A percentile compares a stretch with the other conserved stretches of the same genome.
These are phyloP conservation scores for Colletotrichum scovillei DNA, from an alignment of 2,329 filamentous ascomycete genomes.

Conservation along the genomic window DNA sequence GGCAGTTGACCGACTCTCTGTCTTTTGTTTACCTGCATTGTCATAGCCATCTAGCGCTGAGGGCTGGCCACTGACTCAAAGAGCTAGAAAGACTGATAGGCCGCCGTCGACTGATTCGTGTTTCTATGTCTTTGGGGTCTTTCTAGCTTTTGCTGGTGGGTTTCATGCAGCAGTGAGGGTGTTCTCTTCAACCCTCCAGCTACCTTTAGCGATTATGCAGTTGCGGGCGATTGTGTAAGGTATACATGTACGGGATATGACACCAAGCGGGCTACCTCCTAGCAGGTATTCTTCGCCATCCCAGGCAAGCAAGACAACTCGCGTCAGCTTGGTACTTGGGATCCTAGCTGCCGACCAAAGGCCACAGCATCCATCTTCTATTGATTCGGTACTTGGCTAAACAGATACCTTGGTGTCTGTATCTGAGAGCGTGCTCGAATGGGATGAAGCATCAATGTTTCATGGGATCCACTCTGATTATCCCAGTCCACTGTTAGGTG, in stretches of 20 bases:
- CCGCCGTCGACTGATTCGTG: slow-evolving; percentile 28
- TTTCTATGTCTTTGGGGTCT: background rate
- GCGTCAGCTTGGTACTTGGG: background rate
- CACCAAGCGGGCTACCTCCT: background rate
- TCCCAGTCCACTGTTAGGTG: background rate
- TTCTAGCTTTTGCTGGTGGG: slow-evolving; percentile 30
- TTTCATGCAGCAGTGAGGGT: slow-evolving; percentile 34
- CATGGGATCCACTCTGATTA: slow-evolving; percentile 6
- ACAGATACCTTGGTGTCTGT: background rate
- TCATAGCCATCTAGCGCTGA: slow-evolving; percentile 6
- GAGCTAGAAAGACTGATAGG: slow-evolving; percentile 17
- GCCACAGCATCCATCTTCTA: background rate
- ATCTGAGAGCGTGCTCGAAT: background rate
- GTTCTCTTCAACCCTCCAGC: slow-evolving; percentile 12
- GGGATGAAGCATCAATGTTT: slow-evolving; percentile 32
- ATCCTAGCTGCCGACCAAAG: background rate
- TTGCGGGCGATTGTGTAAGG: background rate
- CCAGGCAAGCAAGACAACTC: slow-evolving; percentile 13
- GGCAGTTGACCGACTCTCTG: slow-evolving; percentile 22
- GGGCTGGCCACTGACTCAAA: slow-evolving; percentile 26
- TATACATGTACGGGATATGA: background rate
- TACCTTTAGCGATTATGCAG: background rate
- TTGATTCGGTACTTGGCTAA: background rate
- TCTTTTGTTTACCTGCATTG: slow-evolving; percentile 8
- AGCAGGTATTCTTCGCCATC: background rate